Base-by-base conservation (phyloP, 352 stramenopile genomes). In the Phytophthora fragariae region DNA sequence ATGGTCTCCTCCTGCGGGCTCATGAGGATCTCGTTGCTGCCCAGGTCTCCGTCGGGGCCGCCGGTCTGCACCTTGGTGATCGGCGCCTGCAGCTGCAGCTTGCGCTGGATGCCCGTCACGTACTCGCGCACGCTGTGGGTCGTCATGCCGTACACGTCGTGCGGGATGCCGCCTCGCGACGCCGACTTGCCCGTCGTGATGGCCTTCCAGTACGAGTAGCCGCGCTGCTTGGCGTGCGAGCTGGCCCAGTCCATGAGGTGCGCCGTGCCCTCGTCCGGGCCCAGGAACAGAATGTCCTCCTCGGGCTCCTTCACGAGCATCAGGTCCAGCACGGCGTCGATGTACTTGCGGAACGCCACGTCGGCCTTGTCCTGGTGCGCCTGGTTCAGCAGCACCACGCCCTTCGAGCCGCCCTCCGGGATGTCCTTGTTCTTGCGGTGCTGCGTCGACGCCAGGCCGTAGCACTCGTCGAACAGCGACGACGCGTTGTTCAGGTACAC, bases 341-440 rank as follows among this genome's bases (percentile, higher is more conserved):
- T 97, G 72, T 93, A 94, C 91, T 99, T 99, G 73, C 97, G 89
- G 86, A 99, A 97, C 7, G 85, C 87, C 29, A 95, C 85, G 46
- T 95, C 85, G 14, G 83, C 84, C 79, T 97, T 98, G 72, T 91
- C 86, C 67, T 83, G 80, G 77, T 97, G 93, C 24, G 88, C 88
- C 52, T 94, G 92, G 85, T 99, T 97, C 35, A 99, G 90, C 39
- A 99, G 82, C 39, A 97, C 79, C 1, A 99, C 97, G 47, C 91
- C 97, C 84, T 99, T 99, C 47, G 94, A 98, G 59, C 98, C 98
- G 53, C 98, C 98, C 79, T 99, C 98, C 2, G 98, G 97, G 68
- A 99, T 99, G 77, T 99, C 98, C 88, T 99, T 99, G 88, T 99
- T 99, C 85, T 99, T 99, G 46, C 98, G 90, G 75, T 99, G 97